Conservation (phyloP, 768 basidiomycete genomes). For the Paxillus ammoniavirescens region DNA sequence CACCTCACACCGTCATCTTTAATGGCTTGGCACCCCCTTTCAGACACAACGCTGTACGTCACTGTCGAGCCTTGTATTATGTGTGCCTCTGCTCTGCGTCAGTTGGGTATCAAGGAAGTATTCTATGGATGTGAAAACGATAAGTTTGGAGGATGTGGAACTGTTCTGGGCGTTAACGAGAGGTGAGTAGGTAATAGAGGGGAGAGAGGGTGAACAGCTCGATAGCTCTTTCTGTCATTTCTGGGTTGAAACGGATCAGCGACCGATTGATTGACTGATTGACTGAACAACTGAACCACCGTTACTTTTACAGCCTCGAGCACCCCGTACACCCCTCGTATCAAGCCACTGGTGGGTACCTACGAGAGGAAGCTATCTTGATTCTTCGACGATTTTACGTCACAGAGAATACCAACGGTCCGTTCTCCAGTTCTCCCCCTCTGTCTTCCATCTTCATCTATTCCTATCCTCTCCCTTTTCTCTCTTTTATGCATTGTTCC, state of each 20-base stretch:
- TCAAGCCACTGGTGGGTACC: conserved; percentile 70
- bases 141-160: conserved; percentile 94
- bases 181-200: conserved; percentile 41
- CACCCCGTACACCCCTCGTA: conserved; percentile 79
- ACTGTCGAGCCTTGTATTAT: conserved; percentile 99
- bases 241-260: too few relatives aligned
- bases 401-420: conserved; percentile 91
- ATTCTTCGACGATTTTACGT: conserved; percentile 85
- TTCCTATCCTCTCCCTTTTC: too few relatives aligned
- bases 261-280: not conserved
- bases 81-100: conserved; percentile 95
- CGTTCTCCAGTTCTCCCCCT: conserved; percentile 11
- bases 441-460: too few relatives aligned
- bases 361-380: conserved; percentile 84
- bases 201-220: too few relatives aligned
- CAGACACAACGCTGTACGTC: conserved; percentile 85
- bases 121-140: conserved; percentile 95
- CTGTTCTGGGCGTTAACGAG: conserved; percentile 85
- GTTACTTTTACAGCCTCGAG: conserved; percentile 44
- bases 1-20: conserved; percentile 47
- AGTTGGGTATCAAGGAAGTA: conserved; percentile 87
- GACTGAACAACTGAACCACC: not conserved
- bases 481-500: not conserved
- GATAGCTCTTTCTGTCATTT: too few relatives aligned
- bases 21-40: conserved; percentile 58